A percentile compares a stretch with the other conserved stretches of the same genome.
Evolutionary conservation across 2,329 filamentous ascomycete species (phyloP).

Genomic region (Thielaviopsis populi): DNA sequence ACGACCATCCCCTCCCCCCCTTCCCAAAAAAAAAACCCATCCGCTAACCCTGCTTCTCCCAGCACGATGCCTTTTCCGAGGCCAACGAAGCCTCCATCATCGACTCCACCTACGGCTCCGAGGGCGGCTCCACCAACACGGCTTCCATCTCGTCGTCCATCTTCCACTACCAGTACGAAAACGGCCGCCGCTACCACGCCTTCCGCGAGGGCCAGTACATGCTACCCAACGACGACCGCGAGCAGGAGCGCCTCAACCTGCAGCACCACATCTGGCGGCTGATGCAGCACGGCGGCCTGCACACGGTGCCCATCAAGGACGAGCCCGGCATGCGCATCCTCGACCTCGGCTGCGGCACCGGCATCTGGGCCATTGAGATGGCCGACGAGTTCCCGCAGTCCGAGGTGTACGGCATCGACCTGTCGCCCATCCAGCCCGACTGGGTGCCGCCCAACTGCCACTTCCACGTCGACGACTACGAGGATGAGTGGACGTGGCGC

Average conservation of each 20-base stretch:
- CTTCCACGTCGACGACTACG: constrained; percentile 51
- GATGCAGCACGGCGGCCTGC: constrained; percentile 30
- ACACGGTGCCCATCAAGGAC: constrained; percentile 30
- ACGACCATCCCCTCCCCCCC: too few relatives aligned
- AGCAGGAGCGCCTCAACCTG: constrained; percentile 39
- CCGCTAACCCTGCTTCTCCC: not conserved
- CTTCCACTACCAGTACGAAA: constrained; percentile 31
- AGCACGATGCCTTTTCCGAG: constrained; percentile 13
- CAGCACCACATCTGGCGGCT: constrained; percentile 39
- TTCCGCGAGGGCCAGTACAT: constrained; percentile 31
- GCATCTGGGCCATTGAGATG: constrained; percentile 37
- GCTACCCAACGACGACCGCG: constrained; percentile 37
- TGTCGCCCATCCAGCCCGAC: constrained; percentile 43
- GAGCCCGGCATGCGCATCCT: constrained; percentile 29
- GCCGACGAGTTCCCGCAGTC: constrained; percentile 31
- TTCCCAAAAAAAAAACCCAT: not conserved
- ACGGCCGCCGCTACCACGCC: constrained; percentile 35
- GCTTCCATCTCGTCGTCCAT: constrained; percentile 30
- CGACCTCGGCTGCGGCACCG: constrained; percentile 46
- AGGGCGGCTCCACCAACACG: constrained; percentile 22
- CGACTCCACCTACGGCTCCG: constrained; percentile 27
- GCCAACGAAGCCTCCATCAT: constrained; percentile 8
- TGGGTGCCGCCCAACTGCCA: constrained; percentile 46
- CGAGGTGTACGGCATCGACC: constrained; percentile 34
- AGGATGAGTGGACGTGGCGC: constrained; percentile 32